These are phyloP conservation scores for Aspergillus uvarum DNA, from an alignment of 2,329 filamentous ascomycete genomes.

Conservation along the genomic window DNA sequence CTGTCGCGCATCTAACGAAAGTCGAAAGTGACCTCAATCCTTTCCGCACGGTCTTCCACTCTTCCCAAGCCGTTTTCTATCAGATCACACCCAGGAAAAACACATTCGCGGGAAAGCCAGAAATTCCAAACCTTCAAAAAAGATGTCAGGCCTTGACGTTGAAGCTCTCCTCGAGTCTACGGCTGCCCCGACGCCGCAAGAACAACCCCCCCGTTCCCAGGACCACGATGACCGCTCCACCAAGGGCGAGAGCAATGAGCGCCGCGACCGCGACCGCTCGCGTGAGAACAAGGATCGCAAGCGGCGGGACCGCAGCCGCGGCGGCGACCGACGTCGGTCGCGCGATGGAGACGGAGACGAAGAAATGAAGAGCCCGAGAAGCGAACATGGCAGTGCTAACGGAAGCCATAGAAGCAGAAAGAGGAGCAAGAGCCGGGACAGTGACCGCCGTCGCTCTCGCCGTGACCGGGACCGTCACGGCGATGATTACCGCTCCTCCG, in stretches of 20 bases:
- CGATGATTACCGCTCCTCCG: conserved; percentile 48
- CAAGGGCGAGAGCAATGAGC: conserved; percentile 56
- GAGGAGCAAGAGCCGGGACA: conserved; percentile 75
- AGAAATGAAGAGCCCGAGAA: conserved; percentile 64
- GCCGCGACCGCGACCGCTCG: conserved; percentile 58
- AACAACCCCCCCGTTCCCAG: conserved; percentile 43
- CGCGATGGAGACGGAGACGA: conserved; percentile 59
- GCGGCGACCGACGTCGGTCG: conserved; percentile 48
- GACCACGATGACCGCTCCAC: conserved; percentile 57
- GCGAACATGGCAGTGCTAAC: conserved; percentile 70
- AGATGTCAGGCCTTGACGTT: conserved; percentile 73
- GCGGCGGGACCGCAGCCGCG: conserved; percentile 60
- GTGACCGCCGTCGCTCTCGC: conserved; percentile 70
- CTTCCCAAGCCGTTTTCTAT: conserved; percentile 11
- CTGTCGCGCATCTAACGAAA: conserved; percentile 33
- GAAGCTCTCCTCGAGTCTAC: conserved; percentile 88
- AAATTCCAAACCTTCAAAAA: conserved; percentile 29
- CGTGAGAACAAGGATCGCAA: conserved; percentile 56
- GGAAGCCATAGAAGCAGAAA: conserved; percentile 75
- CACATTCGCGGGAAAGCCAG: conserved; percentile 23
- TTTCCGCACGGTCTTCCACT: conserved; percentile 28
- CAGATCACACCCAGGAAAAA: conserved; percentile 27
- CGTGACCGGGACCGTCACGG: conserved; percentile 56
- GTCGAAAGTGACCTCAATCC: conserved; percentile 39
- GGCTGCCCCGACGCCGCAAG: conserved; percentile 55